Base-by-base conservation (phyloP, 2,329 filamentous ascomycete species). In the Alternaria longipes region DNA sequence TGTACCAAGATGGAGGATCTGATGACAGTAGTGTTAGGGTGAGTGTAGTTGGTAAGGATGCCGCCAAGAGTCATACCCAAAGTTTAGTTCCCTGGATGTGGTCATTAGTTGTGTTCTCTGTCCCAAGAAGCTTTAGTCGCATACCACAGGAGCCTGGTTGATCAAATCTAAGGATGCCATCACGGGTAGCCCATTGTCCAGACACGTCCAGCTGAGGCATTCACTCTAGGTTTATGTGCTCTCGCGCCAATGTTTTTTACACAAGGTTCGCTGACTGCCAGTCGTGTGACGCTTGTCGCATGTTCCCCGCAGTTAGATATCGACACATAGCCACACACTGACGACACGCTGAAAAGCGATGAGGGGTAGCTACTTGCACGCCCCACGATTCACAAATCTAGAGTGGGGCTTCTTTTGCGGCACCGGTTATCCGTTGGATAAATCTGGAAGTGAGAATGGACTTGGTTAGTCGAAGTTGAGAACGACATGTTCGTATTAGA, bases 1-100 rank as follows among this genome's bases (percentile, higher is more conserved):
- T 46, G 76, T 72, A 20, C 76, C 74, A 34, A 75, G 66, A 59
- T 78, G 70, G 18, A 79, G 71, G 4, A 77, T 50, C 76, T 77
- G 54, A 50, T 36, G 46, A 7, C 8, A 24, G 32, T 36, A 3
- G 14, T 24, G 8, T 11, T 16, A 14, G 30, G 20, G 11, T 42
- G 28, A 30, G 28, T 12, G 46, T 14, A 20, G 8, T 55, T 45
- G 42, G 34, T 14, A 59, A n/a, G 6, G 11, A 26, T 12, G 18
- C 16, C 38, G 4, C 32, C 34, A 4, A 8, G 22, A 40, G n/a
- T 36, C 52, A 44, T 64, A 76, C 74, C 74, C 74, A 79, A 65
- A 79, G 53, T 57, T 78, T 79, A 3, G 75, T 79, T 44, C 74
- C 76, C 74, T 78, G 40, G 2, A 45, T 3, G 26, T 41, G 16